Evolutionary conservation across 345 rosid species (phyloP), one percentile per base, ranked within the genome.

Genomic region (Eucalyptus brandiana): DNA sequence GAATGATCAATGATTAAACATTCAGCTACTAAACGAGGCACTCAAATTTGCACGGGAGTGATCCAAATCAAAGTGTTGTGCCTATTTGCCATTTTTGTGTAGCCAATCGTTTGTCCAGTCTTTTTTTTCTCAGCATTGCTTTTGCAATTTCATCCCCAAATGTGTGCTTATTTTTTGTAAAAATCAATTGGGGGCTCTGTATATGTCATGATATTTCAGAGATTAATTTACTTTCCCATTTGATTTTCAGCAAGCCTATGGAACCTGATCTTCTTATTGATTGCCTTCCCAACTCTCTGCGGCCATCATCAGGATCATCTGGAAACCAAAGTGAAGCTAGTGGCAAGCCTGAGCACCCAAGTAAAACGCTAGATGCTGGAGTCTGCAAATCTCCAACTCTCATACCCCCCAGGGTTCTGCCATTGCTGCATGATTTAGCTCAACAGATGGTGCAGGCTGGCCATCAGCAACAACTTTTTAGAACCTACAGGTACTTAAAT

Each of bases 371-470:
- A 88, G 98, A 94, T 92, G 90, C 93, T 89, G 94, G 95, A 44
- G 92, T 95, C 87, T 97, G 93, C 88, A 96, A 94, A n/a, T 94
- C 94, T 87, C 98, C 95, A 37, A 92, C 97, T 86, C 97, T 97
- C 88, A 96, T 97, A 88, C 99, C 99, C 3, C 96, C 98, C 5
- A 94, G 98, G 89, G 97, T 98, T 94, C 65, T 97, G 9, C 99
- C 98, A 65, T 72, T 98, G 94, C 96, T 95, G 87, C 97, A 94
- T 92, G 97, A 96, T 91, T 91, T 96, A 89, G 95, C 98, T 23
- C 93, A 93, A 88, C 98, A 97, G 89, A 96, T 97, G 99, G 95
- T 92, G 91, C 96, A 92, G 91, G 97, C 99, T 89, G 98, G 98
- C 62, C 99, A 95, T 87, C 99, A 97, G 86, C 99, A 97, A 91